A percentile compares a stretch with the other conserved stretches of the same genome.
phyloP scores from a whole-genome alignment of 2,329 filamentous ascomycete species.

The Neurospora crassa region DNA sequence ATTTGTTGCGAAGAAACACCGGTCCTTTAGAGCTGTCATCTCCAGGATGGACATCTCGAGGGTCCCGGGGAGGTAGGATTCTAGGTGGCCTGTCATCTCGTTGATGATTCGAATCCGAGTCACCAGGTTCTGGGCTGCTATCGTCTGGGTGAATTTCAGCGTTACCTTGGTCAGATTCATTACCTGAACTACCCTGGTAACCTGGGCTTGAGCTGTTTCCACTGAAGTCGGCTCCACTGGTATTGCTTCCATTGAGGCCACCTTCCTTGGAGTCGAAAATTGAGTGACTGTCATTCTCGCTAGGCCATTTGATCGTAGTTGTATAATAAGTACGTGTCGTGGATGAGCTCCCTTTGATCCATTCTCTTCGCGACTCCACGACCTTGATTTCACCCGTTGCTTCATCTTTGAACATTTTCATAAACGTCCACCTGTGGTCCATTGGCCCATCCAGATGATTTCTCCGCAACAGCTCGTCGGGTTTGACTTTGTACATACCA shows the following conservation, averaged over 20 bases:
- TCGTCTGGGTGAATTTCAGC: neutral
- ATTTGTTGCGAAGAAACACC: conserved; percentile 42
- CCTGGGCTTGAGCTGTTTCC: neutral
- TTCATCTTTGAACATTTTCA: conserved; percentile 54
- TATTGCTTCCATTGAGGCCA: neutral
- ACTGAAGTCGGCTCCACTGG: too few relatives aligned
- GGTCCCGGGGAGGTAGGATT: conserved; percentile 22
- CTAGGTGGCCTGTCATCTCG: neutral
- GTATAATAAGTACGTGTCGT: conserved; percentile 59
- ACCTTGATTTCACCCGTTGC: conserved; percentile 47
- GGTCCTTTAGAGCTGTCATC: conserved; percentile 31
- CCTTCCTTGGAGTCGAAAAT: neutral
- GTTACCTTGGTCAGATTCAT: neutral
- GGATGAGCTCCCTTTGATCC: conserved; percentile 41
- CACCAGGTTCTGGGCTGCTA: neutral
- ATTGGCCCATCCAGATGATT: conserved; percentile 61
- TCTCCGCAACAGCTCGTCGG: conserved; percentile 49
- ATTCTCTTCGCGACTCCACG: conserved; percentile 61
- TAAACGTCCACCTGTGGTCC: conserved; percentile 63
- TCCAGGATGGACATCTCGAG: conserved; percentile 38
- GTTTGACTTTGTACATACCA: conserved; percentile 23
- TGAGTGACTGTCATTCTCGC: too few relatives aligned
- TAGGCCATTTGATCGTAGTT: conserved; percentile 33
- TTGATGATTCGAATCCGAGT: neutral
- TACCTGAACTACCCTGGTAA: neutral